Conservation (phyloP, 306 rosid genomes). For the Boehmeria nivea region DNA sequence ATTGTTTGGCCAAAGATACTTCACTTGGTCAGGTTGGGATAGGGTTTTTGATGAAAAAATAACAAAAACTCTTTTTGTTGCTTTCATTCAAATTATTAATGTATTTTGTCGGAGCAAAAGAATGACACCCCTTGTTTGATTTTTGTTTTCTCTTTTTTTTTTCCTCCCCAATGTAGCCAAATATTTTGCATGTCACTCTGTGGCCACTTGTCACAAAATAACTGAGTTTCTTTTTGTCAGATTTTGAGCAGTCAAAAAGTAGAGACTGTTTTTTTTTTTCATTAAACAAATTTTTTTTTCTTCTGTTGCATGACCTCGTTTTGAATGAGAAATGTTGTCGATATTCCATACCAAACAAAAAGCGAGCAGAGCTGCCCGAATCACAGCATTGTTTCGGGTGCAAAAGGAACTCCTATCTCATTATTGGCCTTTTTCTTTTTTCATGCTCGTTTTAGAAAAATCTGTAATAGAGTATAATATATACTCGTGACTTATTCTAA, state of each 20-base stretch:
- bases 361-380: background rate
- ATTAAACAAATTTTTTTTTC: background rate
- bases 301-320: background rate
- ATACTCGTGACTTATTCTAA: no score
- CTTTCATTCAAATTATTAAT: no score
- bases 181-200: background rate
- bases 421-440: no score
- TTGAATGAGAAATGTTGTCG: background rate
- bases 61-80: no score
- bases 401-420: no score
- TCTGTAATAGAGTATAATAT: no score
- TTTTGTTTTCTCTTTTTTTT: no score
- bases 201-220: conserved; percentile 3
- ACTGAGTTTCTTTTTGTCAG: background rate
- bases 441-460: no score
- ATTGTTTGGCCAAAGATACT: background rate
- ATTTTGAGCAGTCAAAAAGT: background rate
- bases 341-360: conserved; percentile 4
- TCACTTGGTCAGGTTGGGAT: conserved; percentile 2
- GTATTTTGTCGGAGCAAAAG: no score
- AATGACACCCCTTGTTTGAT: no score
- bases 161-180: no score
- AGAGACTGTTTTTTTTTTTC: background rate
- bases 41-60: background rate
- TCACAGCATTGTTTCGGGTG: background rate